These are phyloP conservation scores for Clarkia xantiana DNA, from an alignment of 345 rosid genomes.

Conservation along the genomic window DNA sequence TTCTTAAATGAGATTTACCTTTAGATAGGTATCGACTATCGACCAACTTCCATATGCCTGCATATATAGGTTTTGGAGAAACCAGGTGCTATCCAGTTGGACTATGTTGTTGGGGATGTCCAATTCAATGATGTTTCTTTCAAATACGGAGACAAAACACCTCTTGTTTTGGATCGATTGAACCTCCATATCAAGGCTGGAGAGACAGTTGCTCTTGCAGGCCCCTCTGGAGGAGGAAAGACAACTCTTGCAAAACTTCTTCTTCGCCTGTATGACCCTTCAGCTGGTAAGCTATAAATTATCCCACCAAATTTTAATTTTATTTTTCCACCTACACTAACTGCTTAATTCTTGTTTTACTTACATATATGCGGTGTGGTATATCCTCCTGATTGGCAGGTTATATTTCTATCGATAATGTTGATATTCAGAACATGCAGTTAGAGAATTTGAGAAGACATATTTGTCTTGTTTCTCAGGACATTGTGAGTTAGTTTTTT, in stretches of 20 bases:
- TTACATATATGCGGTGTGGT: not conserved
- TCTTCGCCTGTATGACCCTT: conserved; percentile 80
- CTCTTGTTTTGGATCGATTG: conserved; percentile 46
- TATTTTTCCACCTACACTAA: not conserved
- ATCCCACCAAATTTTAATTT: not conserved
- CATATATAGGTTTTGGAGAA: conserved; percentile 43
- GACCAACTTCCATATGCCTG: too few species aligned
- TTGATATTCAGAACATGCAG: conserved; percentile 37
- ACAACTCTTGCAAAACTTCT: conserved; percentile 87
- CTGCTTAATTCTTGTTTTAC: not conserved
- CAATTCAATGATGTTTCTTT: conserved; percentile 57
- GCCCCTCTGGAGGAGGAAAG: conserved; percentile 98
- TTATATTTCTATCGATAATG: conserved; percentile 48
- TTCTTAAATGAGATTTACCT: not conserved
- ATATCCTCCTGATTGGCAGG: conserved; percentile 29
- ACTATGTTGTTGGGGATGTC: conserved; percentile 56
- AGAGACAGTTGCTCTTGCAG: conserved; percentile 80
- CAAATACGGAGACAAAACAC: conserved; percentile 39
- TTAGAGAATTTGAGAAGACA: conserved; percentile 68
- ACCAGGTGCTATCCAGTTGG: conserved; percentile 42
- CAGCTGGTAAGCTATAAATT: conserved; percentile 34
- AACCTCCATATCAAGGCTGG: conserved; percentile 81
- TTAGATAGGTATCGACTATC: too few species aligned
- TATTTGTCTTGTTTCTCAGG: conserved; percentile 91
- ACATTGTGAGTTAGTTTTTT: conserved; percentile 57